Conservation (phyloP, 441 rosid genomes). For the Brassica hybrid region DNA sequence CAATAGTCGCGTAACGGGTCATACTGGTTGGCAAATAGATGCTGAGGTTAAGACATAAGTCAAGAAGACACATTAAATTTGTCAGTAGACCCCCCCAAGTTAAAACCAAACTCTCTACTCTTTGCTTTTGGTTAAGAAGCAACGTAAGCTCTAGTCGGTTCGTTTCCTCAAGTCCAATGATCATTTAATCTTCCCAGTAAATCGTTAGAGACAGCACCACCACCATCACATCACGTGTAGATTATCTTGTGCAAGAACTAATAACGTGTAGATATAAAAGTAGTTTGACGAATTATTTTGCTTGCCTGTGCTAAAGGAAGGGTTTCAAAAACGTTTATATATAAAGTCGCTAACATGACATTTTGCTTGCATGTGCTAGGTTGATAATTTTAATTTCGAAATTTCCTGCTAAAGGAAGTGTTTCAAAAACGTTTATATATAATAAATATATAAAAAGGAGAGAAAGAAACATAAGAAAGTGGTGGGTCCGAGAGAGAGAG, state of each 20-base stretch:
- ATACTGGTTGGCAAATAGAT: conserved; percentile 91
- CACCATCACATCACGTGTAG: too few relatives aligned
- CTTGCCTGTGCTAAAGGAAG: too few relatives aligned
- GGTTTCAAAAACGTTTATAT: too few relatives aligned
- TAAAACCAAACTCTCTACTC: not conserved
- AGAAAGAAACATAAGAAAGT: too few relatives aligned
- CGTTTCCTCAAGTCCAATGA: not conserved
- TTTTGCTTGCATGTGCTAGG: too few relatives aligned
- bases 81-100: too few relatives aligned
- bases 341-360: too few relatives aligned
- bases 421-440: too few relatives aligned
- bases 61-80: conserved; percentile 32
- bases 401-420: too few relatives aligned
- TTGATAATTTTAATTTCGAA: too few relatives aligned
- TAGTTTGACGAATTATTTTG: not conserved
- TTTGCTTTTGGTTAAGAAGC: not conserved
- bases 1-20: conserved; percentile 75
- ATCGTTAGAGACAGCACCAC: too few relatives aligned
- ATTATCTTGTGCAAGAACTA: not conserved
- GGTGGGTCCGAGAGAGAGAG: not conserved
- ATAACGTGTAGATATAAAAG: not conserved
- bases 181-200: not conserved
- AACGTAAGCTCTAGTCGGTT: not conserved
- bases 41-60: conserved; percentile 37
- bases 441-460: too few relatives aligned